These are phyloP conservation scores for Sclerotinia trifoliorum DNA, from an alignment of 2,329 filamentous ascomycete species.

Conservation along the genomic window DNA sequence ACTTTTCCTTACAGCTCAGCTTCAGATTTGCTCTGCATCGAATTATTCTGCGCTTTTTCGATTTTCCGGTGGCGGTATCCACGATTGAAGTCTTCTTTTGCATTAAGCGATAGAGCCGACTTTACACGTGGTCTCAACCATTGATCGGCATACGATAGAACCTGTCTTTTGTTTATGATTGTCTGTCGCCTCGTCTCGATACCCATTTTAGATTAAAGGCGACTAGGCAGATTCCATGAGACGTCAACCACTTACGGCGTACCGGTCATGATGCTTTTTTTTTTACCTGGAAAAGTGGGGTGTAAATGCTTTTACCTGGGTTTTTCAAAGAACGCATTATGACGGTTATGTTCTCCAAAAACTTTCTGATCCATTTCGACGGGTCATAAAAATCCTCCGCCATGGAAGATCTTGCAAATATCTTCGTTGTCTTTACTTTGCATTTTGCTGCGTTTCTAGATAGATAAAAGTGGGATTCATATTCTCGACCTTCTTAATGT, in stretches of 20 bases:
- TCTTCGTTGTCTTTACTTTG: constrained; percentile 32
- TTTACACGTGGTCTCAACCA: constrained; percentile 35
- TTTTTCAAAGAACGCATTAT: constrained; percentile 39
- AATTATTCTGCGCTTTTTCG: constrained; percentile 32
- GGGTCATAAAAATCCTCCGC: constrained; percentile 29
- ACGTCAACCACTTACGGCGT: constrained; percentile 36
- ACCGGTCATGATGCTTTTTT: constrained; percentile 39
- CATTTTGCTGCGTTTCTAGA: constrained; percentile 27
- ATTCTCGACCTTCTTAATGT: constrained; percentile 27
- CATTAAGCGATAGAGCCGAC: constrained; percentile 34
- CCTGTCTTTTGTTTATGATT: constrained; percentile 42
- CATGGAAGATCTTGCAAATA: constrained; percentile 37
- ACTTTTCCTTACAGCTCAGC: constrained; percentile 24
- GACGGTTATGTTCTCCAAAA: constrained; percentile 39
- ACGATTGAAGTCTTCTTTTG: constrained; percentile 35
- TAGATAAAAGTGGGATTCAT: constrained; percentile 38
- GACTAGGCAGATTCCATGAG: constrained; percentile 39
- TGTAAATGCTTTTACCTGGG: constrained; percentile 22
- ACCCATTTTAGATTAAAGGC: constrained; percentile 40
- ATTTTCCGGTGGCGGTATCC: constrained; percentile 39
- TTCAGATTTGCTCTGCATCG: constrained; percentile 29
- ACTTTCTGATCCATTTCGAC: constrained; percentile 33
- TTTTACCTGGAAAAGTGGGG: constrained; percentile 31
- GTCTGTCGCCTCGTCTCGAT: constrained; percentile 36
- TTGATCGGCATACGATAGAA: constrained; percentile 43